Evolutionary conservation across 345 rosid genomes (phyloP).

Genomic region (Clausena lansium): DNA sequence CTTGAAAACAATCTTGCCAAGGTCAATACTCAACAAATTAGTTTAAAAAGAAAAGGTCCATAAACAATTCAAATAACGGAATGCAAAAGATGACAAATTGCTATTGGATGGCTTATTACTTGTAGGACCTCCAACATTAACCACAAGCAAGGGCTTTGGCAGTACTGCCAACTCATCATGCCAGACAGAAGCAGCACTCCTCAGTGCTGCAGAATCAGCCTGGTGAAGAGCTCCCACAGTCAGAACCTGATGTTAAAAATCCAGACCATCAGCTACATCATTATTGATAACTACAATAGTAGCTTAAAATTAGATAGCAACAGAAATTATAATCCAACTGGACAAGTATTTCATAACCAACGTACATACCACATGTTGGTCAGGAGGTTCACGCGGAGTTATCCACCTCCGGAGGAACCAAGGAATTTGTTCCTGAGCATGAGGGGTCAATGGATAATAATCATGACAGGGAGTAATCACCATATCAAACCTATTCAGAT

Average conservation of each 20-base stretch:
- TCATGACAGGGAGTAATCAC: conserved; percentile 88
- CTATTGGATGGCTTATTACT: conserved; percentile 41
- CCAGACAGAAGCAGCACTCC: conserved; percentile 69
- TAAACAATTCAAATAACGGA: background rate
- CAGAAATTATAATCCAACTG: conserved; percentile 6
- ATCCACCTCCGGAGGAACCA: conserved; percentile 72
- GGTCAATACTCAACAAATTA: background rate
- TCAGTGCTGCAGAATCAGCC: conserved; percentile 61
- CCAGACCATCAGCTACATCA: conserved; percentile 22
- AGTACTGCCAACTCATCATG: conserved; percentile 62
- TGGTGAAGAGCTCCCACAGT: conserved; percentile 91
- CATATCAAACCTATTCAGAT: conserved; percentile 75
- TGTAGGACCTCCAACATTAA: conserved; percentile 93
- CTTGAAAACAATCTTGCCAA: background rate
- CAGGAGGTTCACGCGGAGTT: conserved; percentile 77
- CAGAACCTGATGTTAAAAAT: conserved; percentile 52
- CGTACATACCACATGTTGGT: conserved; percentile 67
- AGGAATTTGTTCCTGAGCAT: conserved; percentile 66
- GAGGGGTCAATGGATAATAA: conserved; percentile 75
- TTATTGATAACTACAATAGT: background rate
- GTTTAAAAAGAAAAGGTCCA: conserved; percentile 7
- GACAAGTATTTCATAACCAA: conserved; percentile 18
- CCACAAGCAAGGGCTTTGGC: conserved; percentile 81
- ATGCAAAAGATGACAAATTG: conserved; percentile 15
- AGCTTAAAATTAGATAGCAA: background rate